Evolutionary conservation across 805 yeast species (phyloP).

Genomic region (Ogataea dorogensis): DNA sequence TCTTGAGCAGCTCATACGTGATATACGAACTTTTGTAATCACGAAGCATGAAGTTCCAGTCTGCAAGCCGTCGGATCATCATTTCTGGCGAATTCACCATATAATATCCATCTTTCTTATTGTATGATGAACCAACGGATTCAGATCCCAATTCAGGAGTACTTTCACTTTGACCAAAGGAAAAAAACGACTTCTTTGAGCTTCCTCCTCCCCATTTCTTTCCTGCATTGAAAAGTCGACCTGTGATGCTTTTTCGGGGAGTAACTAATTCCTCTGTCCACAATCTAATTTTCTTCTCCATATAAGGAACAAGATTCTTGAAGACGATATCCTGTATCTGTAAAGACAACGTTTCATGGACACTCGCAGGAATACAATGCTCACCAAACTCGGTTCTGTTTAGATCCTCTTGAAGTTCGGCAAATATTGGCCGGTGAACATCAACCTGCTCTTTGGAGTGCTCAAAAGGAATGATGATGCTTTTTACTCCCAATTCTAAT

Average conservation of each 20-base stretch:
- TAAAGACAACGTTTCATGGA: constrained; percentile 31
- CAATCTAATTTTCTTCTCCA: constrained; percentile 73
- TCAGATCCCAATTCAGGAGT: constrained; percentile 4
- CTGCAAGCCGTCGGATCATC: constrained; percentile 78
- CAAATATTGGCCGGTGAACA: constrained; percentile 33
- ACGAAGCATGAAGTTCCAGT: constrained; percentile 87
- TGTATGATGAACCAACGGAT: constrained; percentile 35
- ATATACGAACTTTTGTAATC: constrained; percentile 84
- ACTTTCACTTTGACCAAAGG: constrained; percentile 27
- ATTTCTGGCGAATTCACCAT: constrained; percentile 66
- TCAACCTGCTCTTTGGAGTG: constrained; percentile 5
- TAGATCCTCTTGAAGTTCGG: constrained; percentile 49
- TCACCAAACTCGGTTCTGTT: constrained; percentile 11
- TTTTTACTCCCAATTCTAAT: constrained; percentile 20
- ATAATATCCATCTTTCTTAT: constrained; percentile 55
- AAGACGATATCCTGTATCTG: constrained; percentile 48
- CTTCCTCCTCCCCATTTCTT: constrained; percentile 48
- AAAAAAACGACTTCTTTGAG: constrained; percentile 32
- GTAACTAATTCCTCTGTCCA: constrained; percentile 85
- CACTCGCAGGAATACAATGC: constrained; percentile 15
- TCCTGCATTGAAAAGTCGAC: constrained; percentile 63
- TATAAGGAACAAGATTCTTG: constrained; percentile 67
- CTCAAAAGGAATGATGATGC: constrained; percentile 22
- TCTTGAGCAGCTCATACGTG: constrained; percentile 77
- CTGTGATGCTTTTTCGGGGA: constrained; percentile 74